A percentile compares a stretch with the other conserved stretches of the same genome.
Conservation (phyloP, 306 rosid species). For the Crataegus laevigata region DNA sequence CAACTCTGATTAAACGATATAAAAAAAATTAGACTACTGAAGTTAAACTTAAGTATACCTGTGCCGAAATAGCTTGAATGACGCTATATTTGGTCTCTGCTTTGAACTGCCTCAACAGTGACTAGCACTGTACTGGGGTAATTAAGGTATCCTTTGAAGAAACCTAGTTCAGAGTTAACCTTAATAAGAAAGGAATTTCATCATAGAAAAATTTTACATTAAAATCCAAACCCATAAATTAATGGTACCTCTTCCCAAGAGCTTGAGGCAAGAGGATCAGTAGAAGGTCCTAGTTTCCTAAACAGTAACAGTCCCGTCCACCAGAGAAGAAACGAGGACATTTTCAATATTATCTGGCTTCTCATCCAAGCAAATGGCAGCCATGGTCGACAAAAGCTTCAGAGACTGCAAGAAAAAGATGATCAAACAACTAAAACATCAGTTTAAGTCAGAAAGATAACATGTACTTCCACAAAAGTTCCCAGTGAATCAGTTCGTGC, state of each 20-base stretch:
- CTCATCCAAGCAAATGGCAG: too few species aligned
- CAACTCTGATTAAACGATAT: neutral
- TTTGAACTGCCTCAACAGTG: slow-evolving; percentile 85
- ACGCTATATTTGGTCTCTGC: slow-evolving; percentile 69
- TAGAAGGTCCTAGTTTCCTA: slow-evolving; percentile 28
- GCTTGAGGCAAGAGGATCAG: slow-evolving; percentile 76
- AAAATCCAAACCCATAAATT: slow-evolving; percentile 13
- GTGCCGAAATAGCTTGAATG: slow-evolving; percentile 82
- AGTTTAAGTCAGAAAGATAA: too few species aligned
- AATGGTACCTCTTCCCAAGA: slow-evolving; percentile 81
- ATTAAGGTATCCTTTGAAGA: slow-evolving; percentile 49
- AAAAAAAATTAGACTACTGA: neutral
- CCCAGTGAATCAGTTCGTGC: too few species aligned
- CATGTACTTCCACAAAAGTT: too few species aligned
- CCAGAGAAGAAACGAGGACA: too few species aligned
- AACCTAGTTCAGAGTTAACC: slow-evolving; percentile 35
- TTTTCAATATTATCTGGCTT: too few species aligned
- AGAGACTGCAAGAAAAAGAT: too few species aligned
- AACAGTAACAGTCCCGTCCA: too few species aligned
- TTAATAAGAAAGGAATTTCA: slow-evolving; percentile 8
- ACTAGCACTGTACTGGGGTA: slow-evolving; percentile 78
- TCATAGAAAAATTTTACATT: neutral
- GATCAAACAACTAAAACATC: too few species aligned
- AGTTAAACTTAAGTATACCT: slow-evolving; percentile 29
- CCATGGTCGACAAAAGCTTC: too few species aligned